Evolutionary conservation across 495 filamentous ascomycete genomes (phyloP).

Genomic region (Evernia prunastri): DNA sequence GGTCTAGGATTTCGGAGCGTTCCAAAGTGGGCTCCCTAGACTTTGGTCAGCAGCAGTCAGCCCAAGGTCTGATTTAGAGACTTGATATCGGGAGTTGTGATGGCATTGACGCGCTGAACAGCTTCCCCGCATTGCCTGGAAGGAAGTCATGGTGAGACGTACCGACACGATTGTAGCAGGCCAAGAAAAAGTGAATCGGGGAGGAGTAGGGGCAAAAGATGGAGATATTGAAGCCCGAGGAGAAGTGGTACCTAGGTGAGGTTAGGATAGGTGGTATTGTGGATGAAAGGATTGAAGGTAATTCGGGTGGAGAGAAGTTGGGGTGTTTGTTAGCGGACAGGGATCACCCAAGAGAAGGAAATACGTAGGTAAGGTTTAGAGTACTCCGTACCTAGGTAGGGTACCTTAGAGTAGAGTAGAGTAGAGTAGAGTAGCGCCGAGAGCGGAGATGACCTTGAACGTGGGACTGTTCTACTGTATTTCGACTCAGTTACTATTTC

Average conservation of each 20-base stretch:
- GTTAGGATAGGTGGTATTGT: background rate
- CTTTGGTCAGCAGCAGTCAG: background rate
- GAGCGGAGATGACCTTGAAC: background rate
- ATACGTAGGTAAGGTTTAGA: too few relatives aligned
- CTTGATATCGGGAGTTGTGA: background rate
- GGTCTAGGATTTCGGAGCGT: background rate
- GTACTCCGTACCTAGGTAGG: too few relatives aligned
- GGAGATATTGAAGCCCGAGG: background rate
- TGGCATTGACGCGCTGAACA: background rate
- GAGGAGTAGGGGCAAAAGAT: background rate
- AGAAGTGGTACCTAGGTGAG: background rate
- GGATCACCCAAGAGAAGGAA: slow-evolving; percentile 7
- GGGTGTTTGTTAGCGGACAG: slow-evolving; percentile 10
- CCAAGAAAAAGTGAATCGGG: background rate
- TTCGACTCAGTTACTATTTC: too few relatives aligned
- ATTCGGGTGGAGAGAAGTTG: background rate
- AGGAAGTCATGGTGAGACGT: background rate
- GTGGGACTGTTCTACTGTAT: too few relatives aligned
- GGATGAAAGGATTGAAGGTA: background rate
- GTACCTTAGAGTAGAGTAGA: background rate
- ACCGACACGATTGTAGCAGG: background rate
- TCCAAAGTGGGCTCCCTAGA: background rate
- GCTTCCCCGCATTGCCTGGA: slow-evolving; percentile 14
- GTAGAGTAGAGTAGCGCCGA: too few relatives aligned
- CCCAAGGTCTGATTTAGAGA: background rate